Percentiles rank a stretch among this genome's conserved stretches.
phyloP scores from a whole-genome alignment of 2,329 filamentous ascomycete genomes.

The Chlorencoelia australis region DNA sequence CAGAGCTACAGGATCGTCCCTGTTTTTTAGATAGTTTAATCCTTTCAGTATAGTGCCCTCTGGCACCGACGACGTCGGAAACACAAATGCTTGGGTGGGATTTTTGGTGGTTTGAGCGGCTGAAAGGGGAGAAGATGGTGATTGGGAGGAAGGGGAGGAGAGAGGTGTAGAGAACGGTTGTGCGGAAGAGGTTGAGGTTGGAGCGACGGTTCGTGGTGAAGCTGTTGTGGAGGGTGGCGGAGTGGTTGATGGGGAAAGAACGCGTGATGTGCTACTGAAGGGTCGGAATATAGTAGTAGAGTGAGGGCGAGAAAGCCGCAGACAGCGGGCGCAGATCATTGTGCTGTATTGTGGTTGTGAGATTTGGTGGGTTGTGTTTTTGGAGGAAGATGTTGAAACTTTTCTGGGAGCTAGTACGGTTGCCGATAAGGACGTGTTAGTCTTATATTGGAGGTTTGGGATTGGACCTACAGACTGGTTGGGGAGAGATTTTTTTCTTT shows the following conservation, averaged over 20 bases:
- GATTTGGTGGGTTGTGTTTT: slow-evolving; percentile 16
- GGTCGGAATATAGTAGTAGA: slow-evolving; percentile 8
- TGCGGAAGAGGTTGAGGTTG: slow-evolving; percentile 21
- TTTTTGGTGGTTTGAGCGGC: slow-evolving; percentile 5
- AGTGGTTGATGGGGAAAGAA: slow-evolving; percentile 21
- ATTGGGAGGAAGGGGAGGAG: slow-evolving; percentile 13
- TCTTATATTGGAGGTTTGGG: no score
- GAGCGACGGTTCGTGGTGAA: slow-evolving; percentile 7
- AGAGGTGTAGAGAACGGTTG: slow-evolving; percentile 28
- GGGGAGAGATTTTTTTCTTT: no score
- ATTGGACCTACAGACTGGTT: no score
- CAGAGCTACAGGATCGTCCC: slow-evolving; percentile 61
- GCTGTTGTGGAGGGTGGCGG: slow-evolving; percentile 15
- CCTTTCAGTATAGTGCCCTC: slow-evolving; percentile 63
- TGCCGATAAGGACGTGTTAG: slow-evolving; percentile 6
- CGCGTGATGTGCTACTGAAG: slow-evolving; percentile 8
- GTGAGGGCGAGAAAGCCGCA: slow-evolving; percentile 28
- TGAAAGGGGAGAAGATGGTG: no score
- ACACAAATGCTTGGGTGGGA: not conserved
- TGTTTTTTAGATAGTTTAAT: slow-evolving; percentile 68
- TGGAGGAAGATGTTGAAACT: slow-evolving; percentile 17
- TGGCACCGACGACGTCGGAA: slow-evolving; percentile 25
- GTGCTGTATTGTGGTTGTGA: slow-evolving; percentile 9
- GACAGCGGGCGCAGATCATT: slow-evolving; percentile 35
- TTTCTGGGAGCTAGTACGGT: slow-evolving; percentile 20